These are phyloP conservation scores for Blastocystis sp. DNA, from an alignment of 352 stramenopile genomes.

Conservation along the genomic window DNA sequence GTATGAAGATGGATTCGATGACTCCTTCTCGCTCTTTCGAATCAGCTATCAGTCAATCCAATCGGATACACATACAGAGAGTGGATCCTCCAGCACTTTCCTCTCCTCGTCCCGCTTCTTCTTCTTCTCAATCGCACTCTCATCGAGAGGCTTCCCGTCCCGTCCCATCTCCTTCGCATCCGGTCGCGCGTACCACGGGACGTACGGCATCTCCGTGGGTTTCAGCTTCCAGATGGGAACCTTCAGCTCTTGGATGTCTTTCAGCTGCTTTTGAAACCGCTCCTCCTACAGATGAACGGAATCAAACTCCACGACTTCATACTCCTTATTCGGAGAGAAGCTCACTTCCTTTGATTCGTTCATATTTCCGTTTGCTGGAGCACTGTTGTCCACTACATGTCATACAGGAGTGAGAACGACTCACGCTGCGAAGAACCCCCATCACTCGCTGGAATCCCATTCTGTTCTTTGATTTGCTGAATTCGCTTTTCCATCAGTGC, in stretches of 20 bases:
- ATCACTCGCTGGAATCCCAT: neutral
- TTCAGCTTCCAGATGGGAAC: conserved; percentile 69
- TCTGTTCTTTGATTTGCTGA: conserved; percentile 56
- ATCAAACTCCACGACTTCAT: neutral
- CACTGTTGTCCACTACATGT: too few species aligned
- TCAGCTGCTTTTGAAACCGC: conserved; percentile 35
- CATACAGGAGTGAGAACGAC: too few species aligned
- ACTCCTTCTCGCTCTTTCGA: neutral
- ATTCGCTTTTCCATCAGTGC: conserved; percentile 61
- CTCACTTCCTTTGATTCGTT: neutral
- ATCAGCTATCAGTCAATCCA: conserved; percentile 1
- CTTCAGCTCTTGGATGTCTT: conserved; percentile 53
- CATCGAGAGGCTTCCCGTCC: conserved; percentile 51
- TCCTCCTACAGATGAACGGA: conserved; percentile 13
- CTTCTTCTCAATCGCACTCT: neutral
- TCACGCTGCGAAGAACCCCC: neutral
- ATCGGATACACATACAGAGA: neutral
- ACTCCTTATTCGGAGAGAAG: conserved; percentile 32
- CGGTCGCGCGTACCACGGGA: conserved; percentile 37
- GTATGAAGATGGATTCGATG: neutral
- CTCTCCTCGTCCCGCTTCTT: conserved; percentile 13
- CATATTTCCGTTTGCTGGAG: neutral
- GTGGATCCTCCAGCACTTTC: conserved; percentile 44
- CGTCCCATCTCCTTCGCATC: conserved; percentile 2
- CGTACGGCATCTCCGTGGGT: conserved; percentile 16